Percentiles rank a stretch among this genome's conserved stretches.
phyloP scores from a whole-genome alignment of 2,329 filamentous ascomycete species.

The Chrysoporthe deuterocubensis region DNA sequence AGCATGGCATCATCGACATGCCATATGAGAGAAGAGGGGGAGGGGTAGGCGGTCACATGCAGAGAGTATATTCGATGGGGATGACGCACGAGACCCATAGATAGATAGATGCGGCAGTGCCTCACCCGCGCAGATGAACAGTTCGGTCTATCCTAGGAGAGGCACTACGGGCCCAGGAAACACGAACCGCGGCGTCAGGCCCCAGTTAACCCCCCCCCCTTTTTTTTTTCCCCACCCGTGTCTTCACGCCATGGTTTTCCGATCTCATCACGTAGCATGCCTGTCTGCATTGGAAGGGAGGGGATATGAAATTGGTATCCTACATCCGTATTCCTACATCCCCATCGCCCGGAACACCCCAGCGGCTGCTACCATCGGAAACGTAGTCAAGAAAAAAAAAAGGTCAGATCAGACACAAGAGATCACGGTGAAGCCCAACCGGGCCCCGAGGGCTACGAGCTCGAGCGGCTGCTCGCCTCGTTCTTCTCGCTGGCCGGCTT shows the following conservation, averaged over 20 bases:
- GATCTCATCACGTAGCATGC: neutral
- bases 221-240: neutral
- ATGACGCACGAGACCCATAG: neutral
- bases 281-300: neutral
- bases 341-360: slow-evolving; percentile 7
- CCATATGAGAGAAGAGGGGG: too few relatives aligned
- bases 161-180: neutral
- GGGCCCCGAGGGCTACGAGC: neutral
- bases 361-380: neutral
- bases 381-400: neutral
- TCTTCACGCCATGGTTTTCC: neutral
- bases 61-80: too few relatives aligned
- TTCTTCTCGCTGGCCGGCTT: slow-evolving; percentile 68
- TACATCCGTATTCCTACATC: neutral
- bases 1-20: too few relatives aligned
- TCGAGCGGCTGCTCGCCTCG: slow-evolving; percentile 49
- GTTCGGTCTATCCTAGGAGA: neutral
- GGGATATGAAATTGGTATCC: slow-evolving; percentile 12
- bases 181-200: neutral
- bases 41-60: too few relatives aligned
- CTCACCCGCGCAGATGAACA: neutral
- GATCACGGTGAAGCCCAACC: neutral
- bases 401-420: neutral
- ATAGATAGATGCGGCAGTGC: neutral
- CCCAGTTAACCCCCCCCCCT: neutral